These are phyloP conservation scores for Phaeotremella skinneri DNA, from an alignment of 768 basidiomycete genomes.

Conservation along the genomic window DNA sequence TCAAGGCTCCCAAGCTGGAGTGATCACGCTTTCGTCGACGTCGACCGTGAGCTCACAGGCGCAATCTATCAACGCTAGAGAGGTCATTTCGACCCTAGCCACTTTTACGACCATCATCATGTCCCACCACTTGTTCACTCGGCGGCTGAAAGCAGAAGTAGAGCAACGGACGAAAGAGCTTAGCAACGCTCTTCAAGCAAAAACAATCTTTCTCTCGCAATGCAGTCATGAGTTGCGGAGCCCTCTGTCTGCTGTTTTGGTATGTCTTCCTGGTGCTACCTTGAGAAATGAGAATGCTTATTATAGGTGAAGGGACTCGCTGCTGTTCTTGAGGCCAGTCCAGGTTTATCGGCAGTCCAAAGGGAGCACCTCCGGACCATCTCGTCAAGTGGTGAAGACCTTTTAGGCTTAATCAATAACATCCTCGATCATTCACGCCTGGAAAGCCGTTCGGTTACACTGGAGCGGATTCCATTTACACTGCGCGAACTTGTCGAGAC, in stretches of 20 bases:
- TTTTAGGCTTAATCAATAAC: conserved; percentile 42
- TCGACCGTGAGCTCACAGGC: conserved; percentile 2
- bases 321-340: conserved; percentile 39
- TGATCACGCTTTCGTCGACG: conserved; percentile 27
- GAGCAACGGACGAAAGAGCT: conserved; percentile 32
- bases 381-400: conserved; percentile 31
- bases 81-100: conserved; percentile 25
- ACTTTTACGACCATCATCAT: conserved; percentile 25
- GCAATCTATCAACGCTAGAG: conserved; percentile 11
- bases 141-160: conserved; percentile 25
- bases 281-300: background rate
- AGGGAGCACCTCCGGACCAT: conserved; percentile 40
- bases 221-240: conserved; percentile 45
- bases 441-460: conserved; percentile 31
- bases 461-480: conserved; percentile 40
- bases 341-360: conserved; percentile 37
- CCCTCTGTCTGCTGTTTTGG: conserved; percentile 36
- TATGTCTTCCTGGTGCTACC: conserved; percentile 9
- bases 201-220: conserved; percentile 31
- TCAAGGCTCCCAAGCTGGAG: conserved; percentile 23
- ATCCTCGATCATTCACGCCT: conserved; percentile 38
- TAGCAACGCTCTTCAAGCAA: conserved; percentile 22
- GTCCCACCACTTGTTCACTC: conserved; percentile 20
- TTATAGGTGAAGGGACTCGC: conserved; percentile 23
- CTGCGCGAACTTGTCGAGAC: conserved; percentile 40